These are phyloP conservation scores for Rhodotorula sp. DNA, from an alignment of 1,284 basidiomycete species.

Conservation along the genomic window DNA sequence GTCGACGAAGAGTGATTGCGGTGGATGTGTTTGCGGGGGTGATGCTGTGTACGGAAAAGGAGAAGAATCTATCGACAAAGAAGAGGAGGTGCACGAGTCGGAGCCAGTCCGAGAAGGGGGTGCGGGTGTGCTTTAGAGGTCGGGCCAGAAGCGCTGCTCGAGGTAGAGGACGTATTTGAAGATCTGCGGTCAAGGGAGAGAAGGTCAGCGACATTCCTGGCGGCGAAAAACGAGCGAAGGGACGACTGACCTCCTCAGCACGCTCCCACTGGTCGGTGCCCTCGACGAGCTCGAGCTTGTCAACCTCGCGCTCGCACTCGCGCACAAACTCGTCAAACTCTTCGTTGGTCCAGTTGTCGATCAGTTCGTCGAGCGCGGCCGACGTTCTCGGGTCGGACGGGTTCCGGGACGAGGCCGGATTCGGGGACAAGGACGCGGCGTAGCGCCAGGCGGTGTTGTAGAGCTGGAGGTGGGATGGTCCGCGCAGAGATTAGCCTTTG, in stretches of 20 bases:
- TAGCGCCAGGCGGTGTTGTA: slow-evolving; percentile 25
- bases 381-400: slow-evolving; percentile 6
- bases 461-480: slow-evolving; percentile 1
- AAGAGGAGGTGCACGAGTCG: background rate
- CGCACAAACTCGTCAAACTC: slow-evolving; percentile 25
- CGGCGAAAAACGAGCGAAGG: background rate
- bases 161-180: slow-evolving; percentile 32
- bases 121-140: background rate
- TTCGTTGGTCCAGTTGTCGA: slow-evolving; percentile 28
- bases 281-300: slow-evolving; percentile 15
- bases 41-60: no score
- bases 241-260: slow-evolving; percentile 21
- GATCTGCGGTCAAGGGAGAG: slow-evolving; percentile 8
- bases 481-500: no score
- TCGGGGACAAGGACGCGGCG: slow-evolving; percentile 8
- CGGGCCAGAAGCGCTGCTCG: slow-evolving; percentile 34
- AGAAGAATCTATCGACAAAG: background rate
- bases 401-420: background rate
- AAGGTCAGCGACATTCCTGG: background rate
- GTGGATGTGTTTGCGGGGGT: no score
- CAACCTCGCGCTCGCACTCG: slow-evolving; percentile 21
- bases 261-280: slow-evolving; percentile 18
- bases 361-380: slow-evolving; percentile 22
- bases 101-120: background rate
- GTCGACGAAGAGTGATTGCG: no score